Evolutionary conservation across 257 asterid species (phyloP).

Genomic region (Jaltomata sinuosa): DNA sequence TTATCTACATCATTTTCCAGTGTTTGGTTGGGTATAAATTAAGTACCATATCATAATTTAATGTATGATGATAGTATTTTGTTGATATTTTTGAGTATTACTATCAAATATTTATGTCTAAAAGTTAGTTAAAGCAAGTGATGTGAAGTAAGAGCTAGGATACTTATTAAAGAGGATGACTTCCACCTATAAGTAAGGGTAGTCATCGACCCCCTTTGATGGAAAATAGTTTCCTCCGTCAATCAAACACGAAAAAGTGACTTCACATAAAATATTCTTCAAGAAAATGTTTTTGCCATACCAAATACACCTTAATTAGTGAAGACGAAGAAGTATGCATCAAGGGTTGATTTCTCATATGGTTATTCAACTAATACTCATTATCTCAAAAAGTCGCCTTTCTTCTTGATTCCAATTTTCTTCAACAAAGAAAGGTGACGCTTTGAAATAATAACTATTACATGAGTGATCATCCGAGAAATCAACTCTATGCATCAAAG

Average conservation of each 20-base stretch:
- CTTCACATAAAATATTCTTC: neutral
- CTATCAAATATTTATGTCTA: neutral
- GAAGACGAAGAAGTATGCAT: neutral
- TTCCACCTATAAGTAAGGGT: neutral
- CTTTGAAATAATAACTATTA: too few species aligned
- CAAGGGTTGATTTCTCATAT: too few species aligned
- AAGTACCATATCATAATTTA: neutral
- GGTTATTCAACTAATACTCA: too few species aligned
- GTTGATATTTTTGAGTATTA: neutral
- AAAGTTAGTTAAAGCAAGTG: neutral
- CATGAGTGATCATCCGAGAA: too few species aligned
- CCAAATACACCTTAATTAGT: neutral
- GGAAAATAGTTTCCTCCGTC: neutral
- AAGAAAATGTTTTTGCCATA: neutral
- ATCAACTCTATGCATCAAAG: neutral
- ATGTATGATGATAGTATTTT: neutral
- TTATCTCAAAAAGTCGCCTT: too few species aligned
- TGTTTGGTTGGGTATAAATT: neutral
- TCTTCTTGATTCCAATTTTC: too few species aligned
- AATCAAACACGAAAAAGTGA: neutral
- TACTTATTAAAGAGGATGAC: neutral
- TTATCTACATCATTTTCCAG: neutral
- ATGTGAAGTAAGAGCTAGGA: neutral
- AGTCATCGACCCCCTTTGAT: neutral
- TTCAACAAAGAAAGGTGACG: too few species aligned